Evolutionary conservation across 202 grass and related monocot genomes (phyloP).

Genomic region (Eragrostis tef): DNA sequence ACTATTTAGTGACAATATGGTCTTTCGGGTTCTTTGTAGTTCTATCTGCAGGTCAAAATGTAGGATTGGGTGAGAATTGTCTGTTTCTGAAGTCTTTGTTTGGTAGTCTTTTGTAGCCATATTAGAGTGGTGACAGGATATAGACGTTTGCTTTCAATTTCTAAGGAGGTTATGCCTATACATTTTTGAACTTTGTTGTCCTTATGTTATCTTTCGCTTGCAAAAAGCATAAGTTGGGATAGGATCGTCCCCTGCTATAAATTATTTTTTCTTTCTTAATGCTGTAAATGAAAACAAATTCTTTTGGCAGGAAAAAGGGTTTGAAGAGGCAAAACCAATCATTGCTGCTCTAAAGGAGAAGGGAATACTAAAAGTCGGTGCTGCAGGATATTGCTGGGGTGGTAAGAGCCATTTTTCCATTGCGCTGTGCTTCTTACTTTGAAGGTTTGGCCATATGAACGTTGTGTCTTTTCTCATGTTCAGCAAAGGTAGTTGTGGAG

Average conservation of each 20-base stretch:
- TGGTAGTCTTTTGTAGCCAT: not conserved
- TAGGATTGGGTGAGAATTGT: not conserved
- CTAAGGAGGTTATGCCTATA: not conserved
- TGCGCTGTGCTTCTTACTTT: not conserved
- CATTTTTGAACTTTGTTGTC: not conserved
- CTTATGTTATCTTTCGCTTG: not conserved
- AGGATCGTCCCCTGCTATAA: not conserved
- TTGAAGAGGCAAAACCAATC: conserved; percentile 63
- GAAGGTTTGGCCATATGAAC: conserved; percentile 9
- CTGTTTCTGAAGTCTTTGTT: not conserved
- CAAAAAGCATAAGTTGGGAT: not conserved
- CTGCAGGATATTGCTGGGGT: conserved; percentile 89
- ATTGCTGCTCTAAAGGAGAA: conserved; percentile 70
- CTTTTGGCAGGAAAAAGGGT: conserved; percentile 50
- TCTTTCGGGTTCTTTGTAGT: not conserved
- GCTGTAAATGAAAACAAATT: conserved; percentile 1
- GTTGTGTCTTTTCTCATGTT: conserved; percentile 16
- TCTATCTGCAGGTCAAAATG: conserved; percentile 1
- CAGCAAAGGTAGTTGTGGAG: conserved; percentile 72
- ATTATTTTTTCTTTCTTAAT: conserved; percentile 25
- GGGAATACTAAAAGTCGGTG: conserved; percentile 60
- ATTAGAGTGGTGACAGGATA: not conserved
- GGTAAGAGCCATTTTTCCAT: conserved; percentile 48
- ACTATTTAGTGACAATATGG: conserved; percentile 7
- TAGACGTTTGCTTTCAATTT: not conserved